Percentiles rank a stretch among this genome's conserved stretches.
Evolutionary conservation across 331 rosid genomes (phyloP).

Genomic region (Prunus yedoensis): DNA sequence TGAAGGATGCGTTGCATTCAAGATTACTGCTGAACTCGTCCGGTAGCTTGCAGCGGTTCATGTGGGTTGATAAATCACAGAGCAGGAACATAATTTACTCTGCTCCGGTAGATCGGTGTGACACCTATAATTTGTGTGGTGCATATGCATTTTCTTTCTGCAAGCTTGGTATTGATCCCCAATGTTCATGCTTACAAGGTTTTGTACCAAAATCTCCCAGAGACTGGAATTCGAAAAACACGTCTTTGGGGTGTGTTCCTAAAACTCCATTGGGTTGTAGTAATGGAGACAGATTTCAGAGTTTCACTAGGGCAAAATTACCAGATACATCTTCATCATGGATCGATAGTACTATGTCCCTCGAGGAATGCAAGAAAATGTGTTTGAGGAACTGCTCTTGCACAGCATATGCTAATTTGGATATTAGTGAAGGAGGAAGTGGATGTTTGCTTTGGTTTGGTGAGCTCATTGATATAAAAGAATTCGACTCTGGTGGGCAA

Average conservation of each 20-base stretch:
- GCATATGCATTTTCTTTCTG: conserved; percentile 1
- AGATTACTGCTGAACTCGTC: conserved; percentile 9
- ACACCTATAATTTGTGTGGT: conserved; percentile 9
- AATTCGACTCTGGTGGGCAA: conserved; percentile 2
- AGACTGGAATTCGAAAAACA: neutral
- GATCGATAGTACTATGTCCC: neutral
- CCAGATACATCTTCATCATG: neutral
- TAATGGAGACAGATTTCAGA: neutral
- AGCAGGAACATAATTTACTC: neutral
- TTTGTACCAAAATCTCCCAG: neutral
- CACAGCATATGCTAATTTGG: conserved; percentile 9
- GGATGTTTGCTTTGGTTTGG: conserved; percentile 22
- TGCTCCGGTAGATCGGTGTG: neutral
- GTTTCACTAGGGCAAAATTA: neutral
- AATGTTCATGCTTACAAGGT: conserved; percentile 18
- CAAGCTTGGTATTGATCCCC: neutral
- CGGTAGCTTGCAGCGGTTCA: neutral
- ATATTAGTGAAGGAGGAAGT: conserved; percentile 2
- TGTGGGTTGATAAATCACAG: neutral
- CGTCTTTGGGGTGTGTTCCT: neutral
- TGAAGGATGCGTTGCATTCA: neutral
- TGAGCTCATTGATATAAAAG: neutral
- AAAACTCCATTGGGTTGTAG: neutral
- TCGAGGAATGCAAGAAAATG: neutral
- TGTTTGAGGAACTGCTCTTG: conserved; percentile 6